phyloP scores from a whole-genome alignment of 1,284 basidiomycete species.

The Agaricales sp. region DNA sequence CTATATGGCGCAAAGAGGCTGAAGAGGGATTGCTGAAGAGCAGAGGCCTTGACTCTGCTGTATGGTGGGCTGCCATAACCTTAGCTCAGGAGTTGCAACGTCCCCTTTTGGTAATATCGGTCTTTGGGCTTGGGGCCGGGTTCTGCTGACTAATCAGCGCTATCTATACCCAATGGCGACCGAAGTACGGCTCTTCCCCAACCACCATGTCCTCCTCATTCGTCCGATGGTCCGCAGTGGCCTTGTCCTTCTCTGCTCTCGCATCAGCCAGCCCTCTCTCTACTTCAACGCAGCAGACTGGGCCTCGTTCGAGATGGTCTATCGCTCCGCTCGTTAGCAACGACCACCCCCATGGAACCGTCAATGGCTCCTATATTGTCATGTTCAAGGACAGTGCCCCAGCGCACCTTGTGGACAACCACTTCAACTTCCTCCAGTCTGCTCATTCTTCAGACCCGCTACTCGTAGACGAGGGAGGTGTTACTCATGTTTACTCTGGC shows the following conservation, averaged over 20 bases:
- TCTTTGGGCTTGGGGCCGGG: too few relatives aligned
- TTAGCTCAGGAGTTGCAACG: background rate
- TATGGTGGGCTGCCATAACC: background rate
- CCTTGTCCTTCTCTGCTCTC: conserved; percentile 29
- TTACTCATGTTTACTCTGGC: conserved; percentile 65
- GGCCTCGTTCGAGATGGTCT: conserved; percentile 32
- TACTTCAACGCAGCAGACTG: conserved; percentile 36
- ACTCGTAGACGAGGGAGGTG: conserved; percentile 33
- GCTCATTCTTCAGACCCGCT: conserved; percentile 45
- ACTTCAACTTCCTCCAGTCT: conserved; percentile 61
- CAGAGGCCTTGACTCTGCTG: background rate
- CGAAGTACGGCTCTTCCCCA: background rate
- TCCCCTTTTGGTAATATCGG: too few relatives aligned
- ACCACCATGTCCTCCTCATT: conserved; percentile 24
- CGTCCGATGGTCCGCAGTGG: conserved; percentile 28
- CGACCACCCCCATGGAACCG: conserved; percentile 56
- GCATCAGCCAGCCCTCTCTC: conserved; percentile 53
- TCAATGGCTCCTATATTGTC: conserved; percentile 88
- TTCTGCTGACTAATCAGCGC: background rate
- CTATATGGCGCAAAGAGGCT: background rate
- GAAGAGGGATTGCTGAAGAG: background rate
- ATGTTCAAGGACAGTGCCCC: conserved; percentile 69
- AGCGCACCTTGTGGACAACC: conserved; percentile 50
- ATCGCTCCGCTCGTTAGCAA: conserved; percentile 47
- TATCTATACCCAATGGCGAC: background rate